Percentiles rank a stretch among this genome's conserved stretches.
These are phyloP conservation scores for Rhodamnia argentea DNA, from an alignment of 345 rosid genomes.

Conservation along the genomic window DNA sequence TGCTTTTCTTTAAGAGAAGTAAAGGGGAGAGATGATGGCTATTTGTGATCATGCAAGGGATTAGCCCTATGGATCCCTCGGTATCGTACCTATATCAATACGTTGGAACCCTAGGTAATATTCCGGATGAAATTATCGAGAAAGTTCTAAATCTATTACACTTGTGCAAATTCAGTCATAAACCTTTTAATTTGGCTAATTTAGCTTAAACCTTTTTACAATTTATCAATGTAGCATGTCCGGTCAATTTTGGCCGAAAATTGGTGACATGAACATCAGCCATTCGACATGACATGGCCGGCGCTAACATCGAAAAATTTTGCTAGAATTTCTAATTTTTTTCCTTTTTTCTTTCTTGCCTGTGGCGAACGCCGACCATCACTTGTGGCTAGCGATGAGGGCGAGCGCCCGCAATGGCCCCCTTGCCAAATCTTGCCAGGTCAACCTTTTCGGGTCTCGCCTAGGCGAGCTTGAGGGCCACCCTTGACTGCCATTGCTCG, in stretches of 20 bases:
- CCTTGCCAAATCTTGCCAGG: background rate
- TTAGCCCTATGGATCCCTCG: background rate
- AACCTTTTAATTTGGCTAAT: background rate
- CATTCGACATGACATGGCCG: no score
- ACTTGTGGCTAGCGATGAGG: background rate
- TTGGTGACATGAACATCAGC: background rate
- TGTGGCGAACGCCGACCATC: background rate
- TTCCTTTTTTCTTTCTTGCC: no score
- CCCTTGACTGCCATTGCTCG: background rate
- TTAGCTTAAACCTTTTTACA: background rate
- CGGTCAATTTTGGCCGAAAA: fast-evolving
- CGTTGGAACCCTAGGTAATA: background rate
- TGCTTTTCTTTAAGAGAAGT: background rate
- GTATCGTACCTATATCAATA: background rate
- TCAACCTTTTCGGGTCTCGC: background rate
- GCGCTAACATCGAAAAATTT: no score
- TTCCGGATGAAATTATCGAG: background rate
- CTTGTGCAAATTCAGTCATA: background rate
- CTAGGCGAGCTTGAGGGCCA: background rate
- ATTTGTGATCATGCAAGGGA: background rate
- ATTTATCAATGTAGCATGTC: background rate
- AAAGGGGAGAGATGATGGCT: background rate
- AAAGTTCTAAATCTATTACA: background rate
- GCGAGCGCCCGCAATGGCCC: background rate
- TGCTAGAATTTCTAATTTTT: no score